A percentile compares a stretch with the other conserved stretches of the same genome.
Conservation (phyloP, 495 filamentous ascomycete genomes). For the Aspergillus incahuasiensis region DNA sequence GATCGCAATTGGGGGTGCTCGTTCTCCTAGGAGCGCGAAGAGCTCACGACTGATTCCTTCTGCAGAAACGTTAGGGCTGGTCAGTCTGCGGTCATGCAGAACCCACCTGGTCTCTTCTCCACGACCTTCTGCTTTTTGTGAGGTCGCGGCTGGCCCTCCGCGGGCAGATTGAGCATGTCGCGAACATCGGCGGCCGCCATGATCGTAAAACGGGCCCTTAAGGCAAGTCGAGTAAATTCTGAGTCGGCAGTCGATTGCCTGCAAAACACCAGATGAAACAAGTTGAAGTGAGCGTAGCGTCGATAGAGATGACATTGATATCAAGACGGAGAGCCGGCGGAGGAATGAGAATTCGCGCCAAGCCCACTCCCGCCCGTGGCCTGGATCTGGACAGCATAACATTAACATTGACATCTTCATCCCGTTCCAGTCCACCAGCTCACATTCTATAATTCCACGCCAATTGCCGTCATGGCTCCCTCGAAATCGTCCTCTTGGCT, state of each 20-base stretch:
- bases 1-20: conserved; percentile 64
- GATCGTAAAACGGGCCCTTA: conserved; percentile 10
- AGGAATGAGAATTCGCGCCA: conserved; percentile 23
- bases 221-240: neutral
- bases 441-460: neutral
- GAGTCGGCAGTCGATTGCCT: neutral
- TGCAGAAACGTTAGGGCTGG: conserved; percentile 34
- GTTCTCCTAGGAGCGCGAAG: conserved; percentile 60
- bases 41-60: conserved; percentile 68
- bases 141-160: conserved; percentile 56
- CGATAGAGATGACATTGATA: conserved; percentile 12
- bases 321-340: neutral
- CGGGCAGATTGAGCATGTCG: conserved; percentile 81
- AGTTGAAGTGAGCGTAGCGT: neutral
- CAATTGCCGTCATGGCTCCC: conserved; percentile 29
- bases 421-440: neutral
- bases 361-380: conserved; percentile 15
- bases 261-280: neutral
- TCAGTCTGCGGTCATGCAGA: conserved; percentile 4
- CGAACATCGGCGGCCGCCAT: conserved; percentile 83
- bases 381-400: conserved; percentile 15
- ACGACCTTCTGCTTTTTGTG: conserved; percentile 74
- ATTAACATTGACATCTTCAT: conserved; percentile 7
- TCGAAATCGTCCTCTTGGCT: conserved; percentile 40
- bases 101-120: conserved; percentile 61